Percentiles rank a stretch among this genome's conserved stretches.
These are phyloP conservation scores for Coleophoma crateriformis DNA, from an alignment of 2,329 filamentous ascomycete genomes.

Conservation along the genomic window DNA sequence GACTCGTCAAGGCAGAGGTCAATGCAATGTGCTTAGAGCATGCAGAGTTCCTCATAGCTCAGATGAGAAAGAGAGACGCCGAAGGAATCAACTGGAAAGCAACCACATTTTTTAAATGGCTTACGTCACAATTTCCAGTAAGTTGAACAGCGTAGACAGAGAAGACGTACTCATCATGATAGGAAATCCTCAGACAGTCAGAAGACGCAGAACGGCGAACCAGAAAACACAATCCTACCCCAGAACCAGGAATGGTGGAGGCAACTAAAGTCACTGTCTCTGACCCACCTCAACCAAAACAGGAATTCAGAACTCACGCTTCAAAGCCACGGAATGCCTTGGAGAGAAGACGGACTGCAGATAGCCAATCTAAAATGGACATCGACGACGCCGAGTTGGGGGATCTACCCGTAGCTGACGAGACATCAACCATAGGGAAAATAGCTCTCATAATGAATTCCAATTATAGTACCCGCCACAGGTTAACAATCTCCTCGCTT, in stretches of 20 bases:
- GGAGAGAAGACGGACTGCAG: too few relatives aligned
- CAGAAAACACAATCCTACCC: background rate
- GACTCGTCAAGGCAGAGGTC: constrained; percentile 44
- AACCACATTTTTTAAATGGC: constrained; percentile 44
- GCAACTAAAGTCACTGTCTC: background rate
- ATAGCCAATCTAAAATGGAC: too few relatives aligned
- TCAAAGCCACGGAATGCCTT: too few relatives aligned
- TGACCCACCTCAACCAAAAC: background rate
- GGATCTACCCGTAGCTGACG: too few relatives aligned
- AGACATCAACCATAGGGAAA: background rate
- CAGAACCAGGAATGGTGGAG: background rate
- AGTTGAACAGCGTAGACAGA: background rate
- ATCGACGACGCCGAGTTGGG: too few relatives aligned
- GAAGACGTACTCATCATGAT: background rate
- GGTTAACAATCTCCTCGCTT: constrained; percentile 1
- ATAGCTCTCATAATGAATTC: background rate
- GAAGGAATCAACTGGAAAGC: constrained; percentile 33
- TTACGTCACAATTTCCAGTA: constrained; percentile 23
- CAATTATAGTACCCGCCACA: background rate
- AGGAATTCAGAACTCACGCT: too few relatives aligned
- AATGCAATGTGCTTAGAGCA: constrained; percentile 40
- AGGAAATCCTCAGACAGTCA: background rate
- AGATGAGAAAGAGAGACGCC: constrained; percentile 34
- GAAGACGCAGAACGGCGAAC: background rate
- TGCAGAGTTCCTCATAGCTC: constrained; percentile 44